Percentiles rank a stretch among this genome's conserved stretches.
phyloP scores from a whole-genome alignment of 1,284 basidiomycete genomes.

The Ustilago vetiveriae region DNA sequence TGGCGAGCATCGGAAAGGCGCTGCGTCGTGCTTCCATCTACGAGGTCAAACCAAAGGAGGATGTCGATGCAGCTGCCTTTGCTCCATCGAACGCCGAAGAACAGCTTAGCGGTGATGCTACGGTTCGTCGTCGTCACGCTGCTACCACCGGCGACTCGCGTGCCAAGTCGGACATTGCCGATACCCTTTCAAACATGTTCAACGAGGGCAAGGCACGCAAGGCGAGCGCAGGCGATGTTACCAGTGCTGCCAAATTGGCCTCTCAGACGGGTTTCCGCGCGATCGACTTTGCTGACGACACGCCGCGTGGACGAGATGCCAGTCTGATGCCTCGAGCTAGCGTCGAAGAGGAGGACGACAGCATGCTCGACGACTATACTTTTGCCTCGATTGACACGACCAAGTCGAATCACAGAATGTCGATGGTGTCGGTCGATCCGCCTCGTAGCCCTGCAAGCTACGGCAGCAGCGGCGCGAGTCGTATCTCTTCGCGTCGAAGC shows the following conservation, averaged over 20 bases:
- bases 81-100: background rate
- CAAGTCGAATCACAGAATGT: conserved; percentile 28
- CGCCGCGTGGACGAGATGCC: conserved; percentile 34
- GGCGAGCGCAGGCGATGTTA: background rate
- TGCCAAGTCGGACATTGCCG: conserved; percentile 38
- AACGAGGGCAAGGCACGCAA: conserved; percentile 24
- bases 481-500: conserved; percentile 21
- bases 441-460: conserved; percentile 18
- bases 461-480: conserved; percentile 13
- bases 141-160: conserved; percentile 21
- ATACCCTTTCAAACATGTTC: conserved; percentile 17
- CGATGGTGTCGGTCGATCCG: conserved; percentile 19
- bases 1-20: conserved; percentile 36
- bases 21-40: conserved; percentile 38
- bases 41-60: conserved; percentile 25
- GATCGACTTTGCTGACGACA: conserved; percentile 40
- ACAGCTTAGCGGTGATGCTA: background rate
- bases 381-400: conserved; percentile 27
- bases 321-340: conserved; percentile 9
- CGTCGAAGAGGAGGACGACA: conserved; percentile 30
- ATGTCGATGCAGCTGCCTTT: background rate
- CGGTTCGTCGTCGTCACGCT: conserved; percentile 7
- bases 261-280: conserved; percentile 25
- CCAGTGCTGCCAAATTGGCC: background rate
- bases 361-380: conserved; percentile 33